Evolutionary conservation across 768 basidiomycete genomes (phyloP).

Genomic region (Pleurotus sapidus): DNA sequence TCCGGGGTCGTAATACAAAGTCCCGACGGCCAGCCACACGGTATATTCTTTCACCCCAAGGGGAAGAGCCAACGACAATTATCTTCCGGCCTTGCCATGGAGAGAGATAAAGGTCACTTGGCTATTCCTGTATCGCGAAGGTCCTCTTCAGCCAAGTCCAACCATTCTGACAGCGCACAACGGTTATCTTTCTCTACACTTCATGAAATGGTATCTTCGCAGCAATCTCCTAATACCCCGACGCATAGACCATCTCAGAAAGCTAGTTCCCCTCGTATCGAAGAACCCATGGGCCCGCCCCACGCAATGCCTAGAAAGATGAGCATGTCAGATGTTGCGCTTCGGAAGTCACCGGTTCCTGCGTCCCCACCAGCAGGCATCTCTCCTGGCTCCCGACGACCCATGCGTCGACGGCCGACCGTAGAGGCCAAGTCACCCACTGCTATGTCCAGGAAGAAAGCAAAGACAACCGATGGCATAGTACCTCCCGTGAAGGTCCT

Average conservation of each 20-base stretch:
- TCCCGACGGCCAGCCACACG: conserved; percentile 91
- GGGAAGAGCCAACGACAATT: conserved; percentile 33
- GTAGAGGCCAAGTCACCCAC: conserved; percentile 22
- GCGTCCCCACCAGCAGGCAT: conserved; percentile 14
- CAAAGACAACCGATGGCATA: conserved; percentile 60
- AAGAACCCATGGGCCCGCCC: neutral
- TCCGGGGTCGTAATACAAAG: conserved; percentile 90
- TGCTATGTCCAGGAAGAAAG: conserved; percentile 47
- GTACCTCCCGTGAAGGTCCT: conserved; percentile 97
- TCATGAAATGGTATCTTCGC: conserved; percentile 21
- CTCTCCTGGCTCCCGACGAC: conserved; percentile 2
- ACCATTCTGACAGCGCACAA: neutral
- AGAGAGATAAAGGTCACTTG: conserved; percentile 42
- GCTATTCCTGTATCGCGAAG: conserved; percentile 22
- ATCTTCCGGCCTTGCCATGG: conserved; percentile 38
- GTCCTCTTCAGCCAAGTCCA: conserved; percentile 12
- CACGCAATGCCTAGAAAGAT: neutral
- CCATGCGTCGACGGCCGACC: conserved; percentile 19
- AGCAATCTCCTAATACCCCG: conserved; percentile 5
- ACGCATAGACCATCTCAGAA: neutral
- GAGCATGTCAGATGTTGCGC: neutral
- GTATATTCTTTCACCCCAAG: conserved; percentile 87
- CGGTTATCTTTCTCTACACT: conserved; percentile 29
- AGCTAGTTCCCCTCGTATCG: neutral
- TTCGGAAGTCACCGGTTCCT: conserved; percentile 9